These are phyloP conservation scores for Neurospora sp. DNA, from an alignment of 495 filamentous ascomycete species.

Conservation along the genomic window DNA sequence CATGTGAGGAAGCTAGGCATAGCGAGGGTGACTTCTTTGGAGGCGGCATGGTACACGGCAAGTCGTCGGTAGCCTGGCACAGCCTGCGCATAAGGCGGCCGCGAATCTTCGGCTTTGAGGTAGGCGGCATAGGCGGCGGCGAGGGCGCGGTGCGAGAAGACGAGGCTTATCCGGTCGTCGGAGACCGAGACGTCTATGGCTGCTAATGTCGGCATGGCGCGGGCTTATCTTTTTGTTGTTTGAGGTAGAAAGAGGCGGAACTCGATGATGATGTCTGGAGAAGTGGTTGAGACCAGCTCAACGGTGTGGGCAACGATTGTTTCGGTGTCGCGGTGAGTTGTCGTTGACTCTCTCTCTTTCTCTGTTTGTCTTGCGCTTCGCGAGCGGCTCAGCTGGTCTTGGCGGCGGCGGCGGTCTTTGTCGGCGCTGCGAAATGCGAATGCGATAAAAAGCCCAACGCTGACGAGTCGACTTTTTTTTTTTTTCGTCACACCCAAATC, in stretches of 20 bases:
- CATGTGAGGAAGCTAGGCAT: conserved; percentile 22
- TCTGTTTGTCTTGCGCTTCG: neutral
- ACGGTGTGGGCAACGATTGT: neutral
- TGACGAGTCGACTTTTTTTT: neutral
- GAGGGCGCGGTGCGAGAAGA: conserved; percentile 23
- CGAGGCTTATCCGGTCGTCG: conserved; percentile 19
- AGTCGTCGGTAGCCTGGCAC: conserved; percentile 13
- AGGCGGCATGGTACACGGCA: conserved; percentile 8
- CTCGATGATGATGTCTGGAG: neutral
- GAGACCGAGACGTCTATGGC: conserved; percentile 22
- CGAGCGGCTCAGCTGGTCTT: neutral
- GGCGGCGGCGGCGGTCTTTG: neutral
- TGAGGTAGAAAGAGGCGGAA: neutral
- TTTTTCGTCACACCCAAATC: neutral
- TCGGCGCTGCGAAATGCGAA: neutral
- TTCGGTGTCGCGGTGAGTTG: neutral
- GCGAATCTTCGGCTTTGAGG: conserved; percentile 16
- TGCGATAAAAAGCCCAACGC: neutral
- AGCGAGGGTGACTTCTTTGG: conserved; percentile 19
- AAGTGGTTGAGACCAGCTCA: neutral
- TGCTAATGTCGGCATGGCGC: conserved; percentile 19
- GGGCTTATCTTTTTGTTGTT: neutral
- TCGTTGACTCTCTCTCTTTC: neutral
- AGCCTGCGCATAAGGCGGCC: conserved; percentile 4
- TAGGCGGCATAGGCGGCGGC: conserved; percentile 20